Evolutionary conservation across 768 basidiomycete genomes (phyloP), one percentile per base, ranked within the genome.

Genomic region (Phaeolepiota aurea): DNA sequence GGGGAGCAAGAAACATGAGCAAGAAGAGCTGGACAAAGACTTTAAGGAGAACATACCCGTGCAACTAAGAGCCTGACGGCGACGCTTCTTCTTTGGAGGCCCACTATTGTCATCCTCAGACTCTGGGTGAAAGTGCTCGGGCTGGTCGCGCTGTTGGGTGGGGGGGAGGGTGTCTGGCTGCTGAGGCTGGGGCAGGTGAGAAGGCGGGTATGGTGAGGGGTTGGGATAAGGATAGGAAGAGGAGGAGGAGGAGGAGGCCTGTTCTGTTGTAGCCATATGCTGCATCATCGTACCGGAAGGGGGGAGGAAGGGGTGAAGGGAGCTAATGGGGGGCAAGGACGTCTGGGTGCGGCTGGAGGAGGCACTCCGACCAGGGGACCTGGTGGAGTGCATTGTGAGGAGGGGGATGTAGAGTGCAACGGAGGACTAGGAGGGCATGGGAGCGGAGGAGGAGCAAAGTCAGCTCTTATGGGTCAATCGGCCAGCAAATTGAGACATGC

Each of bases 41-140:
- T 39, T 48, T 49, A 63, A 72, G n/a, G n/a, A n/a, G n/a, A n/a
- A n/a, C n/a, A 64, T 57, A 87, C 86, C 86, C 40, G 86, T 89
- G 59, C 87, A 89, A 54, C 86, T 89, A 49, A 89, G 62, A 28
- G 87, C 86, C 56, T 89, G 86, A 33, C 87, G 66, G 39, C 87
- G 70, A 39, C 87, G 68, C 61, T 87, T 89, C 74, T 87, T 87
- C 70, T 87, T 88, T 37, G 69, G 72, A 33, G 71, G 71, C 7
- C 66, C 59, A 32, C 69, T 64, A 16, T 70, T 74, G 32, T 84
- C 82, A 10, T 53, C 61, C 37, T 82, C 81, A 21, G 79, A 78
- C 14, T 80, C 79, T 19, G 61, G 9, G 50, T 60, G 40, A 65
- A 63, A 32, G 64, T 57, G 31, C 51, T 42, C 22, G 59, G 56